Percentiles rank a stretch among this genome's conserved stretches.
Conservation (phyloP, 306 rosid genomes). For the Ceratonia siliqua region DNA sequence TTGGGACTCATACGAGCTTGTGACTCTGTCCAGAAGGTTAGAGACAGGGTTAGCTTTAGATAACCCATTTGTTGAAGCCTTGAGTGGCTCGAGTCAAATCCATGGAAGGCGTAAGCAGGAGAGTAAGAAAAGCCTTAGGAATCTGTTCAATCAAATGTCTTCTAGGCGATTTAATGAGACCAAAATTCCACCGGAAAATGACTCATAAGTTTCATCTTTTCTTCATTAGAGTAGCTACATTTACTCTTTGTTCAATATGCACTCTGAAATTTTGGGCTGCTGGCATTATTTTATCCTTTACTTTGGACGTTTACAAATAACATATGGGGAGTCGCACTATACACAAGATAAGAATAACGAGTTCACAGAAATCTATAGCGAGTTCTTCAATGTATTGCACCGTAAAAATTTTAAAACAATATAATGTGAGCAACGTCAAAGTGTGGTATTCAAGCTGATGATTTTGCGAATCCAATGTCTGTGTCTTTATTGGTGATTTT, state of each 20-base stretch:
- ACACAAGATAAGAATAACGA: neutral
- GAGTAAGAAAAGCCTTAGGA: conserved; percentile 78
- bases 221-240: neutral
- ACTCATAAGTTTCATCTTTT: conserved; percentile 25
- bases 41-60: conserved; percentile 58
- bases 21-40: conserved; percentile 69
- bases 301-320: neutral
- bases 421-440: neutral
- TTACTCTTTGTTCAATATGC: conserved; percentile 13
- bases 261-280: neutral
- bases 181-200: conserved; percentile 21
- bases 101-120: conserved; percentile 46
- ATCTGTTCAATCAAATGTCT: conserved; percentile 56
- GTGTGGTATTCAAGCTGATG: no score
- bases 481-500: neutral
- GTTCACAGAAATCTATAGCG: neutral
- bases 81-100: conserved; percentile 1
- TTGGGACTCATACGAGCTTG: conserved; percentile 92
- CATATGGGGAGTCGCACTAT: neutral
- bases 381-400: neutral
- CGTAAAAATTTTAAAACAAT: neutral
- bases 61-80: conserved; percentile 43
- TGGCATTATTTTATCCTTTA: neutral
- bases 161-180: conserved; percentile 55
- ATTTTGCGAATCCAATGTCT: no score